Evolutionary conservation across 352 stramenopile species (phyloP).

Genomic region (Proteromonas lacertae): DNA sequence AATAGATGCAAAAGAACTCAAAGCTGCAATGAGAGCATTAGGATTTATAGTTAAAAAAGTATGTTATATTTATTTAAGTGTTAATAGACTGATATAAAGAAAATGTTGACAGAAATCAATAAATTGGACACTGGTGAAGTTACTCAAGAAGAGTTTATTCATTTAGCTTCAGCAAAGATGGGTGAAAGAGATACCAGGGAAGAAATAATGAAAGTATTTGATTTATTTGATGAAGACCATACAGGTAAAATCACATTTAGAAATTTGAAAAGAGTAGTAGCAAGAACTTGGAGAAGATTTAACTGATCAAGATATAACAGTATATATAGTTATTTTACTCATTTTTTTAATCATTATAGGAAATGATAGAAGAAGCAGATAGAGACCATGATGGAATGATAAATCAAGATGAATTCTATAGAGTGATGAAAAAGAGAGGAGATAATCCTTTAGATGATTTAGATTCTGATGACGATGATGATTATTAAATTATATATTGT

Average conservation of each 20-base stretch:
- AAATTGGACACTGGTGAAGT: constrained; percentile 32
- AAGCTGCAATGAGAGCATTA: constrained; percentile 58
- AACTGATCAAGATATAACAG: constrained; percentile 20
- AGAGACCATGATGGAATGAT: constrained; percentile 56
- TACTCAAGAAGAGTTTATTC: constrained; percentile 52
- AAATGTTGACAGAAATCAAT: constrained; percentile 63
- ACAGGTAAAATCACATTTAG: constrained; percentile 69
- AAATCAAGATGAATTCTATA: constrained; percentile 70
- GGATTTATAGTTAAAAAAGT: constrained; percentile 33
- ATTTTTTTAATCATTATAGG: background rate
- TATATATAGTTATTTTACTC: constrained; percentile 4
- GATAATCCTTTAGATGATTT: constrained; percentile 56
- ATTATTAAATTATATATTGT: too few relatives aligned
- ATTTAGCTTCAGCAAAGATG: constrained; percentile 73
- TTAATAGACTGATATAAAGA: constrained; percentile 33
- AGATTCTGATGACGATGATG: constrained; percentile 47
- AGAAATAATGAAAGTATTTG: constrained; percentile 65
- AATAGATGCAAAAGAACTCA: constrained; percentile 62
- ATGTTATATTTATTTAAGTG: constrained; percentile 10
- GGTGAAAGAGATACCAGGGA: constrained; percentile 29
- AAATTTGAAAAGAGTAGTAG: constrained; percentile 61
- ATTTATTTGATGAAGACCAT: constrained; percentile 69
- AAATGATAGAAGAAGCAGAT: constrained; percentile 39
- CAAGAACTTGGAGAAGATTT: constrained; percentile 38
- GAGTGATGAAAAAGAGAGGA: constrained; percentile 68